phyloP scores from a whole-genome alignment of 371 early-diverging fungal species.

The Sporodiniella umbellata region DNA sequence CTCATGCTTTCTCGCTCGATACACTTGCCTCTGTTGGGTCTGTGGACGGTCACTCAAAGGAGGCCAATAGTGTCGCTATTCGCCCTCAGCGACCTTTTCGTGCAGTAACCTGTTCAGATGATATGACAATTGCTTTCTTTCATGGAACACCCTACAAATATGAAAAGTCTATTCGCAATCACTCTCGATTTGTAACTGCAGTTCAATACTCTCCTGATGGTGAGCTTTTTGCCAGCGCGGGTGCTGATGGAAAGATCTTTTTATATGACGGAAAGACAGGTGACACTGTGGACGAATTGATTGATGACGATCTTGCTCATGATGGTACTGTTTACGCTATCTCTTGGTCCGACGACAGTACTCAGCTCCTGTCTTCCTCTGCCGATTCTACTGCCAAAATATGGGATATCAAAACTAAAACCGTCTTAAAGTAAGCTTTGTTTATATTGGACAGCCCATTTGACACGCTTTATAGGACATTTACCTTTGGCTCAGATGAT shows the following conservation, averaged over 20 bases:
- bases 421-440: constrained; percentile 64
- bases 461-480: constrained; percentile 34
- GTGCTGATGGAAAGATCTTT: constrained; percentile 89
- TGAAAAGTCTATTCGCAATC: constrained; percentile 68
- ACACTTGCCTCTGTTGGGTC: constrained; percentile 90
- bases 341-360: constrained; percentile 86
- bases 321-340: constrained; percentile 81
- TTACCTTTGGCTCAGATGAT: constrained; percentile 37
- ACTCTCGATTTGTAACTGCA: constrained; percentile 86
- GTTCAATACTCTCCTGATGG: constrained; percentile 88
- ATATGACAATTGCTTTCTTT: constrained; percentile 86
- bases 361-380: constrained; percentile 76
- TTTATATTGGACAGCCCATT: not conserved
- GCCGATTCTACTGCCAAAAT: constrained; percentile 88
- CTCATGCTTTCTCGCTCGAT: constrained; percentile 88
- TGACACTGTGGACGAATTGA: constrained; percentile 71
- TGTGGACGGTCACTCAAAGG: constrained; percentile 87
- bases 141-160: constrained; percentile 91
- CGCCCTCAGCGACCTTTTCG: constrained; percentile 86
- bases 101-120: constrained; percentile 92
- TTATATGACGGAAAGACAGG: constrained; percentile 92
- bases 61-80: constrained; percentile 82
- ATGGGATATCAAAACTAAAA: constrained; percentile 81
- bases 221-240: constrained; percentile 80
- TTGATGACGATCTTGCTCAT: constrained; percentile 54